Evolutionary conservation across 2,329 filamentous ascomycete genomes (phyloP), one percentile per base, ranked within the genome.

Genomic region (Fusarium redolens): DNA sequence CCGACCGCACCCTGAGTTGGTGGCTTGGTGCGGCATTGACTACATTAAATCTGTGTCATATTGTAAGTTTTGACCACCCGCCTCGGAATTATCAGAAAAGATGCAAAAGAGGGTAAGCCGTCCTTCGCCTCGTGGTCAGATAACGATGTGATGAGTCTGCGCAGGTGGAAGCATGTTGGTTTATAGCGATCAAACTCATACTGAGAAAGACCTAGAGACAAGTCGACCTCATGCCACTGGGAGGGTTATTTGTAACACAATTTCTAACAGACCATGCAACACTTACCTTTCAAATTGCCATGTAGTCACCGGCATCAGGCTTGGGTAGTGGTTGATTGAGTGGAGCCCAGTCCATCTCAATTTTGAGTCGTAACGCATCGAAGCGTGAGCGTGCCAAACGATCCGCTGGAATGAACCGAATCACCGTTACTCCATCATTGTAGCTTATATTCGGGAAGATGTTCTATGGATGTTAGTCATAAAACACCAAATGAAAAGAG

Each of bases 281-380:
- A 6, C n/a, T 17, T 15, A 17, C 45, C 0, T n/a, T n/a, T 28
- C 45, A 48, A n/a, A 7, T 22, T 8, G 4, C 28, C 0, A 31
- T 5, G 14, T 22, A 12, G 0, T 0, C 45, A 1, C 1, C 28
- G 0, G 20, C 9, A n/a, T 1, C 28, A 0, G 11, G 0, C 0
- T 3, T n/a, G 2, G 45, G 45, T 8, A 48, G 1, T 17, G 45
- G 13, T 17, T n/a, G 18, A 0, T 2, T 0, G 0, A 48, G 5
- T 3, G 45, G 45, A 1, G 45, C 14, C 45, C 45, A 48, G 3
- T 48, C 45, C 8, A 48, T 48, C 28, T 48, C 45, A 31, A 48
- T 12, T 9, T 31, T 48, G 3, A 48, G 45, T 22, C 20, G 31
- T 0, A n/a, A 0, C 1, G 28, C 2, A 48, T 48, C 7, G 9